Conservation (phyloP, 768 basidiomycete genomes). For the Naganishia onofrii region DNA sequence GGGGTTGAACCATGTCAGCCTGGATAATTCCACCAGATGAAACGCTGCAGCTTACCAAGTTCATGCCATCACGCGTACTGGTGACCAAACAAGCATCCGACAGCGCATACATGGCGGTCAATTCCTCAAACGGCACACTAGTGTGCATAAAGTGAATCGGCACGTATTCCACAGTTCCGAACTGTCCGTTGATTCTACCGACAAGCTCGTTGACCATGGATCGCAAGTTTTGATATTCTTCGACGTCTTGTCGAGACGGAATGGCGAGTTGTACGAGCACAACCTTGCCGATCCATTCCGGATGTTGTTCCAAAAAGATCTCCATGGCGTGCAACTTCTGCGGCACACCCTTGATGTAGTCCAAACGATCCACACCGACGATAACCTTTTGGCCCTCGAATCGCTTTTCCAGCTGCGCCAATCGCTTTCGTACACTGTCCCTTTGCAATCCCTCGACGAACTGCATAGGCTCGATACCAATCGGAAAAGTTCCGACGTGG, state of each 20-base stretch:
- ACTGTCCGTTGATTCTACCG: conserved; percentile 95
- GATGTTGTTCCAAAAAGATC: conserved; percentile 92
- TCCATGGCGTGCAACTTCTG: conserved; percentile 97
- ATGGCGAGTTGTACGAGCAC: conserved; percentile 96
- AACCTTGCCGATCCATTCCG: conserved; percentile 99
- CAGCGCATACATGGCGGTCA: conserved; percentile 95
- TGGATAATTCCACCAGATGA: conserved; percentile 32
- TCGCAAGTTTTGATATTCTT: conserved; percentile 97
- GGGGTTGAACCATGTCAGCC: background rate
- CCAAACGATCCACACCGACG: conserved; percentile 94
- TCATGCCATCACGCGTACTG: conserved; percentile 97
- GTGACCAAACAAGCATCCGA: conserved; percentile 95
- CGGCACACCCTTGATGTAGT: conserved; percentile 99
- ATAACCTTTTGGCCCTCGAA: conserved; percentile 95
- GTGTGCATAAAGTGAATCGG: conserved; percentile 99
- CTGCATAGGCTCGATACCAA: conserved; percentile 91
- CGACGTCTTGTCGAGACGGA: conserved; percentile 95
- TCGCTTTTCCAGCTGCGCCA: conserved; percentile 76
- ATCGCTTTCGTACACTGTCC: conserved; percentile 73
- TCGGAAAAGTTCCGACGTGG: conserved; percentile 97
- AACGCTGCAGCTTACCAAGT: conserved; percentile 64
- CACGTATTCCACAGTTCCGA: conserved; percentile 99
- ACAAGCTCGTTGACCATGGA: conserved; percentile 96
- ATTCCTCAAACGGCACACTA: conserved; percentile 83
- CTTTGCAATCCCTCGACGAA: conserved; percentile 84